Evolutionary conservation across 2,329 filamentous ascomycete genomes (phyloP).

Genomic region (Sphaerulina populicola): DNA sequence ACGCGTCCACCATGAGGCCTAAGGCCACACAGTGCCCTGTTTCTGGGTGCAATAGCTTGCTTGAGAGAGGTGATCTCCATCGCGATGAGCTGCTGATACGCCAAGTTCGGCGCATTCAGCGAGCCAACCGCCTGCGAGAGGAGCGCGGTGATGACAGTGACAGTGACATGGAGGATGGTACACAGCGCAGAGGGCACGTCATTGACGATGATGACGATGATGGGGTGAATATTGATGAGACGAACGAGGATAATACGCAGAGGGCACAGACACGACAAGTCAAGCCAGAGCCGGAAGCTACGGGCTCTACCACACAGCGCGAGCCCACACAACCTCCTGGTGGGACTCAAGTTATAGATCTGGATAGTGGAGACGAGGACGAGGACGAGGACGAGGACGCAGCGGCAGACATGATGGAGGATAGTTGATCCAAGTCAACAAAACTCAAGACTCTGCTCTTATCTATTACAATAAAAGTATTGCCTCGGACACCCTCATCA

Average conservation of each 20-base stretch:
- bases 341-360: slow-evolving; percentile 16
- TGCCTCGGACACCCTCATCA: not conserved
- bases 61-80: slow-evolving; percentile 48
- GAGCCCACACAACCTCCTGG: slow-evolving; percentile 7
- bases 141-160: slow-evolving; percentile 34
- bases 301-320: slow-evolving; percentile 2
- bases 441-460: no score
- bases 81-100: slow-evolving; percentile 51
- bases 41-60: slow-evolving; percentile 52
- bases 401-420: not conserved
- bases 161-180: slow-evolving; percentile 19
- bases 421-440: not conserved
- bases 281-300: slow-evolving; percentile 17
- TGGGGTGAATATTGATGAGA: slow-evolving; percentile 19
- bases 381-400: slow-evolving; percentile 14
- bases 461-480: no score
- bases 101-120: slow-evolving; percentile 49
- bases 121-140: slow-evolving; percentile 41
- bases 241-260: slow-evolving; percentile 5
- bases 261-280: not conserved
- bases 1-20: slow-evolving; percentile 19
- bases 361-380: slow-evolving; percentile 8
- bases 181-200: slow-evolving; percentile 21
- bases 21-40: slow-evolving; percentile 52
- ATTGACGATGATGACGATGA: slow-evolving; percentile 27